A percentile compares a stretch with the other conserved stretches of the same genome.
Evolutionary conservation across 495 filamentous ascomycete species (phyloP).

Genomic region (Penicillium desertorum): DNA sequence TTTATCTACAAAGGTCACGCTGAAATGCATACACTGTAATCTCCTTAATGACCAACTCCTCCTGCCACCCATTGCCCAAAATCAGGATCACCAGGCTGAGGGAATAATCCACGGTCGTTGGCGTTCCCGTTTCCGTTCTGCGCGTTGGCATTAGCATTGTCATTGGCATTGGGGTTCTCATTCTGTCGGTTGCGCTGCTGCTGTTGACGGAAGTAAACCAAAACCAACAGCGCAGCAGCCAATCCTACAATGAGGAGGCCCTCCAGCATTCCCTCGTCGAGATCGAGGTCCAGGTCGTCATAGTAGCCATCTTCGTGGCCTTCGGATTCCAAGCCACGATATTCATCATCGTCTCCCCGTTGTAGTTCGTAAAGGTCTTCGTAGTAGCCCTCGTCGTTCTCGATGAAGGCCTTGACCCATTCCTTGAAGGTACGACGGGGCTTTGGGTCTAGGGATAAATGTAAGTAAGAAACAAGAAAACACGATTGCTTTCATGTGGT

Average conservation of each 20-base stretch:
- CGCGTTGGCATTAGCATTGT: constrained; percentile 36
- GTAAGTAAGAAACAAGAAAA: constrained; percentile 5
- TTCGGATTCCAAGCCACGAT: constrained; percentile 51
- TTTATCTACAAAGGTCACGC: constrained; percentile 19
- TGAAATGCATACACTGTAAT: constrained; percentile 19
- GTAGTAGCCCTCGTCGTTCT: constrained; percentile 61
- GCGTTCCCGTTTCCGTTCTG: constrained; percentile 35
- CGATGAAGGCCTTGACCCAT: constrained; percentile 81
- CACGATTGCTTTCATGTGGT: neutral
- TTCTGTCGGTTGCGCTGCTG: constrained; percentile 57
- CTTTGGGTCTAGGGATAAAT: constrained; percentile 49
- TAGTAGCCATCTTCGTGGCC: constrained; percentile 63
- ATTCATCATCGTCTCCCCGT: constrained; percentile 55
- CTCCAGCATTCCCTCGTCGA: constrained; percentile 78
- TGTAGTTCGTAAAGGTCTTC: constrained; percentile 57
- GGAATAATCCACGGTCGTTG: constrained; percentile 67
- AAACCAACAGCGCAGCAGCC: constrained; percentile 67
- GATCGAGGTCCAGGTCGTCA: constrained; percentile 58
- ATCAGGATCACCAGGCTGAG: constrained; percentile 67
- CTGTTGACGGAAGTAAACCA: constrained; percentile 80
- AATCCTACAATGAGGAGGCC: constrained; percentile 79
- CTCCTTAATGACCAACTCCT: constrained; percentile 67
- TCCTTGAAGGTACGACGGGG: constrained; percentile 75
- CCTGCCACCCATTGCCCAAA: constrained; percentile 73
- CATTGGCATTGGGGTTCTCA: constrained; percentile 33